A percentile compares a stretch with the other conserved stretches of the same genome.
These are phyloP conservation scores for Recurvomyces mirabilis DNA, from an alignment of 495 filamentous ascomycete species.

Conservation along the genomic window DNA sequence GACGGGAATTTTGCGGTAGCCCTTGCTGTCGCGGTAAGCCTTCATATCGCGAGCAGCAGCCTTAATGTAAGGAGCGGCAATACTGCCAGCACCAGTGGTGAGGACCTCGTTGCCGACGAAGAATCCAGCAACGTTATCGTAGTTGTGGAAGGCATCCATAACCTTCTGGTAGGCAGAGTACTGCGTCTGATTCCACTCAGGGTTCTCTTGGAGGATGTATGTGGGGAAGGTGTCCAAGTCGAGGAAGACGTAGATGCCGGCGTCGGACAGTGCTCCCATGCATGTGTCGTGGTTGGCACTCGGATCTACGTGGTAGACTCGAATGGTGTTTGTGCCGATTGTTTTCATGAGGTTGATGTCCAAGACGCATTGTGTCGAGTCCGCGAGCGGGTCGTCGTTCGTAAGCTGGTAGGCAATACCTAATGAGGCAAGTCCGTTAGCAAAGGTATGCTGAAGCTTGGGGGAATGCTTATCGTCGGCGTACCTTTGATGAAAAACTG, in stretches of 20 bases:
- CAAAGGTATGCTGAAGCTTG: background rate
- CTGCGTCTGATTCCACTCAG: slow-evolving; percentile 61
- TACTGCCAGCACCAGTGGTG: slow-evolving; percentile 44
- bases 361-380: slow-evolving; percentile 63
- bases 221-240: slow-evolving; percentile 79
- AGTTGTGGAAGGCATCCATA: slow-evolving; percentile 67
- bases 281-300: slow-evolving; percentile 60
- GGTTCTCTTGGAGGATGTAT: slow-evolving; percentile 43
- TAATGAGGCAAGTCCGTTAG: slow-evolving; percentile 25
- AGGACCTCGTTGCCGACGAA: slow-evolving; percentile 85
- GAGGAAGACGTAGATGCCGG: slow-evolving; percentile 72
- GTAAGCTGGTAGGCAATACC: slow-evolving; percentile 53
- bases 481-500: slow-evolving; percentile 77
- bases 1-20: slow-evolving; percentile 72
- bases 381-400: slow-evolving; percentile 60
- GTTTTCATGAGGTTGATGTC: slow-evolving; percentile 71
- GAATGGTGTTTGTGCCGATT: slow-evolving; percentile 72
- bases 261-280: slow-evolving; percentile 69
- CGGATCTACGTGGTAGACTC: slow-evolving; percentile 79
- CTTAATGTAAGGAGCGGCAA: slow-evolving; percentile 70
- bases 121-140: slow-evolving; percentile 69
- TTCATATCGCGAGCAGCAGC: slow-evolving; percentile 73
- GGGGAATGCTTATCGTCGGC: background rate
- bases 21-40: slow-evolving; percentile 62
- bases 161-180: slow-evolving; percentile 55